A percentile compares a stretch with the other conserved stretches of the same genome.
These are phyloP conservation scores for Cystoderma amianthinum DNA, from an alignment of 768 basidiomycete genomes.

Conservation along the genomic window DNA sequence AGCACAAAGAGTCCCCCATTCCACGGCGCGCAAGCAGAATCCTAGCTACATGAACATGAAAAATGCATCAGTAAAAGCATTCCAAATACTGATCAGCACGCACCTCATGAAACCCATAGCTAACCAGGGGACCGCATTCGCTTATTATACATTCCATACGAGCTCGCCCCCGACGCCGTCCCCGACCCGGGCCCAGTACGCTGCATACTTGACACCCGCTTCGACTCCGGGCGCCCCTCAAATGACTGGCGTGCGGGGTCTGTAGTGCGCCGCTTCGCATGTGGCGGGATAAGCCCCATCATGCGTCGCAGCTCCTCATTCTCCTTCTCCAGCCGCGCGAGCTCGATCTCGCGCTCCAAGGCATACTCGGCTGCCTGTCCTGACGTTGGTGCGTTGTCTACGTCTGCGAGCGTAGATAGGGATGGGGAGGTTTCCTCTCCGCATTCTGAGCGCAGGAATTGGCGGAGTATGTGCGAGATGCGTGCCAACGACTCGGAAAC, in stretches of 20 bases:
- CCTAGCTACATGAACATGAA: no score
- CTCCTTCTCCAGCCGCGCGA: constrained; percentile 81
- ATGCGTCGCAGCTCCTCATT: constrained; percentile 76
- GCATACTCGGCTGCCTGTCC: constrained; percentile 57
- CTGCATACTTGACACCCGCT: constrained; percentile 18
- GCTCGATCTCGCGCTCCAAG: constrained; percentile 86
- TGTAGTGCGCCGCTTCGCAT: constrained; percentile 14
- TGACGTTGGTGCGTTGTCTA: constrained; percentile 33
- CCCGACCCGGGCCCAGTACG: constrained; percentile 12
- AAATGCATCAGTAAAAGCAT: no score
- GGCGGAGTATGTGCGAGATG: constrained; percentile 62
- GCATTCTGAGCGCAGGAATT: constrained; percentile 58
- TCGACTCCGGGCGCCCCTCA: constrained; percentile 10
- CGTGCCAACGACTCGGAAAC: constrained; percentile 65
- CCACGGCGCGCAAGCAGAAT: no score
- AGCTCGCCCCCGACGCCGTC: constrained; percentile 24
- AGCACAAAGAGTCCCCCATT: no score
- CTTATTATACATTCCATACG: constrained; percentile 39
- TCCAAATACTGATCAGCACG: no score
- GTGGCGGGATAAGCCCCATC: constrained; percentile 40
- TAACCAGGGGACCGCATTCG: constrained; percentile 18
- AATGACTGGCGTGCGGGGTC: constrained; percentile 10
- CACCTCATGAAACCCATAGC: no score
- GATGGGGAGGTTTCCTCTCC: constrained; percentile 50
- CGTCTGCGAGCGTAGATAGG: constrained; percentile 16